phyloP scores from a whole-genome alignment of 495 filamentous ascomycete genomes.

The Daldinia caldariorum region DNA sequence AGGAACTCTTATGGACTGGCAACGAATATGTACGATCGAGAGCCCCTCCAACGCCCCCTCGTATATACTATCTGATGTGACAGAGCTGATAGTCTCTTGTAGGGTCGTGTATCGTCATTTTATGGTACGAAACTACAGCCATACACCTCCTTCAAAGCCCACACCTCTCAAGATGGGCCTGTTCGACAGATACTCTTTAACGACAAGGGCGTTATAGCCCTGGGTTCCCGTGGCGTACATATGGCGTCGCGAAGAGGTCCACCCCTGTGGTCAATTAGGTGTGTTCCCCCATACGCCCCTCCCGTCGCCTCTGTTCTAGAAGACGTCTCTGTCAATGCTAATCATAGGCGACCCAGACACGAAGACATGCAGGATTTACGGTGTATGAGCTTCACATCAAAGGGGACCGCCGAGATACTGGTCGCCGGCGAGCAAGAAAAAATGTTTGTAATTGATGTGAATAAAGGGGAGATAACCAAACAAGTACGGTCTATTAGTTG shows the following conservation, averaged over 20 bases:
- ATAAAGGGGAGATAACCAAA: slow-evolving; percentile 82
- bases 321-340: slow-evolving; percentile 11
- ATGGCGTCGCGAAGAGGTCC: slow-evolving; percentile 82
- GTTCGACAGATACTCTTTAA: slow-evolving; percentile 86
- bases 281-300: slow-evolving; percentile 36
- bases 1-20: slow-evolving; percentile 92
- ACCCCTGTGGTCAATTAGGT: slow-evolving; percentile 85
- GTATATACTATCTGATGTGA: neutral
- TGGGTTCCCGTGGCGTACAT: slow-evolving; percentile 81
- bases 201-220: slow-evolving; percentile 83
- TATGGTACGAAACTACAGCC: slow-evolving; percentile 79
- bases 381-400: slow-evolving; percentile 94
- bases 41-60: slow-evolving; percentile 3
- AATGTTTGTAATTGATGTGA: slow-evolving; percentile 91
- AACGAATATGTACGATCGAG: slow-evolving; percentile 79
- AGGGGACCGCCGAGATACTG: slow-evolving; percentile 80
- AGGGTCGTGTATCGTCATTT: slow-evolving; percentile 89
- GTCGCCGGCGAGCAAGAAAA: slow-evolving; percentile 84
- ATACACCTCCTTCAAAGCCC: slow-evolving; percentile 76
- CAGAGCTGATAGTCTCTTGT: slow-evolving; percentile 7
- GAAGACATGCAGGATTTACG: slow-evolving; percentile 81
- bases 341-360: slow-evolving; percentile 57
- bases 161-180: slow-evolving; percentile 71
- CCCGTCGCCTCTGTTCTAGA: neutral
- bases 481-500: slow-evolving; percentile 56